Conservation (phyloP, 225 moss, liverwort and hornwort genomes). For the Thuidium tamariscinum region DNA sequence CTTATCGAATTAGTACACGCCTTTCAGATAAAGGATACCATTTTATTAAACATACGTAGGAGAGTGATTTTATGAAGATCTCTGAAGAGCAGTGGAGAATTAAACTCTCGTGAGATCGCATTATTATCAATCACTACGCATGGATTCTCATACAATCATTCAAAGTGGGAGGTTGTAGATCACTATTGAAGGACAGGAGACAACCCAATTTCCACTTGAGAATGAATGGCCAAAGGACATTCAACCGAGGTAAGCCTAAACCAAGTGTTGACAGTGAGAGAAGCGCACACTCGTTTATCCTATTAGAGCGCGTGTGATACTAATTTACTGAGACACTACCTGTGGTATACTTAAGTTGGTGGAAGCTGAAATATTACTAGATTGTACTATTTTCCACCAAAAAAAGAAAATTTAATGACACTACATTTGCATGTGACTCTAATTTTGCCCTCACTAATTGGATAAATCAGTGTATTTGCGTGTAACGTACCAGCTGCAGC, state of each 20-base stretch:
- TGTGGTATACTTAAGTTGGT: no score
- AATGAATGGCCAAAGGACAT: not conserved
- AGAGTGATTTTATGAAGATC: not conserved
- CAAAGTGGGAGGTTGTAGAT: not conserved
- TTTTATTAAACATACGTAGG: not conserved
- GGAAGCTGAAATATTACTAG: not conserved
- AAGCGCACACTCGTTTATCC: not conserved
- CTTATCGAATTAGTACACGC: not conserved
- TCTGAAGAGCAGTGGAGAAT: not conserved
- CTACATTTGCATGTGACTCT: not conserved
- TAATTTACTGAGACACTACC: not conserved
- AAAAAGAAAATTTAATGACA: no score
- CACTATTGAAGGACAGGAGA: not conserved
- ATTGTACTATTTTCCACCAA: not conserved
- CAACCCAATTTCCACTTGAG: not conserved
- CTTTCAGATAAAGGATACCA: not conserved
- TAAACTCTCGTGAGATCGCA: not conserved
- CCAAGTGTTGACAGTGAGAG: not conserved
- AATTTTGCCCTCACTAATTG: not conserved
- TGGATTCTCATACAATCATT: no score
- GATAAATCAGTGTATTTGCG: not conserved
- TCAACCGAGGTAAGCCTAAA: not conserved
- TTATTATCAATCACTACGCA: not conserved
- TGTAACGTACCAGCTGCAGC: slow-evolving; percentile 76
- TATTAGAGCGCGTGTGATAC: not conserved